Conservation (phyloP, 2,329 filamentous ascomycete species). For the Penicillium sp. region DNA sequence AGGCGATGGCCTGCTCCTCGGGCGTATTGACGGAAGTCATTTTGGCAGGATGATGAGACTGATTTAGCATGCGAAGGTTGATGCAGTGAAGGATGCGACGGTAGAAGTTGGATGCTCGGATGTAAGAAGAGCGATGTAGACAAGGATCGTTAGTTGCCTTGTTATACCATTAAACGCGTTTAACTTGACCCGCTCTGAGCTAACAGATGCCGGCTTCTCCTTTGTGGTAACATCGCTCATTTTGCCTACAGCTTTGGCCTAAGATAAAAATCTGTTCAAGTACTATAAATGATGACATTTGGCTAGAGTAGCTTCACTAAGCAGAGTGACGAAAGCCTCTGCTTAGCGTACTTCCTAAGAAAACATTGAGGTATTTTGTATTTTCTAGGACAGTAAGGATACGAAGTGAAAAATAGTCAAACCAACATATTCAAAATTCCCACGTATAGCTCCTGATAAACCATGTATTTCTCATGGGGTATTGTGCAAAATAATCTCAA, state of each 20-base stretch:
- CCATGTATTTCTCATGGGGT: background rate
- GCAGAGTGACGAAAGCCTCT: background rate
- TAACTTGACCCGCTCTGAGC: background rate
- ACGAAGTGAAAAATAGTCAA: background rate
- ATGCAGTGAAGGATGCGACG: background rate
- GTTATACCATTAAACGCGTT: background rate
- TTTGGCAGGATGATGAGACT: background rate
- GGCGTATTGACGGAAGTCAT: background rate
- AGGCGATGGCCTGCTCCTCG: background rate
- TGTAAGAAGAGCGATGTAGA: background rate
- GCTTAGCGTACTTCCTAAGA: background rate
- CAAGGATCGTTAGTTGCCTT: background rate
- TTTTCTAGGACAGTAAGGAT: background rate
- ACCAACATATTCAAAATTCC: background rate
- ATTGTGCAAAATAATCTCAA: too few relatives aligned
- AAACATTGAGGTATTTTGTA: background rate
- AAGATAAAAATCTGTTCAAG: background rate
- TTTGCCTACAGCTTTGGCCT: background rate
- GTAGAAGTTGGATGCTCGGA: background rate
- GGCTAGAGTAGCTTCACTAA: background rate
- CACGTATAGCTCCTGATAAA: background rate
- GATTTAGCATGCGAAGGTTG: background rate
- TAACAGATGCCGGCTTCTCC: too few relatives aligned
- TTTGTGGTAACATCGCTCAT: background rate
- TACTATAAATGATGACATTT: background rate